phyloP scores from a whole-genome alignment of 345 rosid genomes.

The Odontarrhena argentea region DNA sequence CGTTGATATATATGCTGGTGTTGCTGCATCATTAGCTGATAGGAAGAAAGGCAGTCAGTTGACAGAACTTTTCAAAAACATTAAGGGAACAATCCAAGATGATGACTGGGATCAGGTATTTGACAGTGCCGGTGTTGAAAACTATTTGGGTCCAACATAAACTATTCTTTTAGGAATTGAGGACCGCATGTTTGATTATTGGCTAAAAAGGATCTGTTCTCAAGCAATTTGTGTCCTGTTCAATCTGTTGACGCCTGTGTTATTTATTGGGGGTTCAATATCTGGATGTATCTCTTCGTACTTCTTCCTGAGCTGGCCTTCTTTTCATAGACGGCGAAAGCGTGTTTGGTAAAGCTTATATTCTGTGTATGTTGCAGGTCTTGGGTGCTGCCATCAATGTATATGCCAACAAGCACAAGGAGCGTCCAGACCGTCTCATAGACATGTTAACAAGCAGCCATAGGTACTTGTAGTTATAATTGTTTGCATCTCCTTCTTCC shows the following conservation, averaged over 20 bases:
- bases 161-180: background rate
- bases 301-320: background rate
- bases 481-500: background rate
- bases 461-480: constrained; percentile 50
- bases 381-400: constrained; percentile 95
- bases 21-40: constrained; percentile 93
- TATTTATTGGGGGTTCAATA: background rate
- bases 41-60: constrained; percentile 87
- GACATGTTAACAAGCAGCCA: constrained; percentile 98
- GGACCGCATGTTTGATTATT: background rate
- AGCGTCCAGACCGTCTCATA: constrained; percentile 94
- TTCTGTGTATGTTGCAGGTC: constrained; percentile 55
- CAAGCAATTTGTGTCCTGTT: background rate
- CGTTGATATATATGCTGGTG: constrained; percentile 96
- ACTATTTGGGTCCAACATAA: background rate
- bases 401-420: constrained; percentile 95
- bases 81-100: constrained; percentile 85
- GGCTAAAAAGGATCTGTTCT: constrained; percentile 7
- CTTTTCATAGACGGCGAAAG: background rate
- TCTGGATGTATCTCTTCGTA: constrained; percentile 1
- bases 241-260: background rate
- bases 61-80: constrained; percentile 91
- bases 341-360: constrained; percentile 19
- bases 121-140: constrained; percentile 13
- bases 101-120: constrained; percentile 99